These are phyloP conservation scores for Salvia sclarea DNA, from an alignment of 305 asterid genomes.

Conservation along the genomic window DNA sequence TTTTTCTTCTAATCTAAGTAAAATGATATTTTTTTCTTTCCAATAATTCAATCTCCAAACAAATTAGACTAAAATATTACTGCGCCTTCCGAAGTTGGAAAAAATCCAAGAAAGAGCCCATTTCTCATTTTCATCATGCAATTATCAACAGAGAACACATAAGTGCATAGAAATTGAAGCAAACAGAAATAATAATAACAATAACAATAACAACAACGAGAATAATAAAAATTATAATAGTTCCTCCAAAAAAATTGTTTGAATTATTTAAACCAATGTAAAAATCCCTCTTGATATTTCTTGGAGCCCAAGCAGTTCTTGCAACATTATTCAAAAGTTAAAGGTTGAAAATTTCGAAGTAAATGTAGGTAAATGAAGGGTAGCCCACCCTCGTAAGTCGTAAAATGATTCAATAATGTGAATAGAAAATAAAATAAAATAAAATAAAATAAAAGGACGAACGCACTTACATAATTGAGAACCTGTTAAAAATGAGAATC, in stretches of 20 bases:
- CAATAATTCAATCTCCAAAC: not conserved
- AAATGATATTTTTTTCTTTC: too few species aligned
- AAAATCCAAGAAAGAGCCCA: not conserved
- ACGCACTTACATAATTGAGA: conserved; percentile 32
- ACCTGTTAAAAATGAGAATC: conserved; percentile 37
- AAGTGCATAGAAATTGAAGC: conserved; percentile 32
- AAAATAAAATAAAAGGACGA: conserved; percentile 32
- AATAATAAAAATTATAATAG: too few species aligned
- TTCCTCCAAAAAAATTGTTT: not conserved
- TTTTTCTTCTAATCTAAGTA: not conserved
- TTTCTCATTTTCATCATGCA: conserved; percentile 5
- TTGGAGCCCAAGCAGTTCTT: conserved; percentile 34
- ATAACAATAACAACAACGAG: not conserved
- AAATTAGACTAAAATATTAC: not conserved
- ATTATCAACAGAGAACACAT: conserved; percentile 19
- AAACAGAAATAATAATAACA: not conserved
- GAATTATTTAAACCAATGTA: not conserved
- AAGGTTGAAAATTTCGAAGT: not conserved
- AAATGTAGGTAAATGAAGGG: not conserved
- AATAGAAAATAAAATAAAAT: conserved; percentile 20
- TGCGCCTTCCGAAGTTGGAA: not conserved
- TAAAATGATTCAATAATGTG: conserved; percentile 22
- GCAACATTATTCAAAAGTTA: not conserved
- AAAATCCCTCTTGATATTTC: conserved; percentile 3
- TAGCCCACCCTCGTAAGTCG: conserved; percentile 35